Evolutionary conservation across 2,329 filamentous ascomycete species (phyloP), one percentile per base, ranked within the genome.

Genomic region (Aspergillus latus): DNA sequence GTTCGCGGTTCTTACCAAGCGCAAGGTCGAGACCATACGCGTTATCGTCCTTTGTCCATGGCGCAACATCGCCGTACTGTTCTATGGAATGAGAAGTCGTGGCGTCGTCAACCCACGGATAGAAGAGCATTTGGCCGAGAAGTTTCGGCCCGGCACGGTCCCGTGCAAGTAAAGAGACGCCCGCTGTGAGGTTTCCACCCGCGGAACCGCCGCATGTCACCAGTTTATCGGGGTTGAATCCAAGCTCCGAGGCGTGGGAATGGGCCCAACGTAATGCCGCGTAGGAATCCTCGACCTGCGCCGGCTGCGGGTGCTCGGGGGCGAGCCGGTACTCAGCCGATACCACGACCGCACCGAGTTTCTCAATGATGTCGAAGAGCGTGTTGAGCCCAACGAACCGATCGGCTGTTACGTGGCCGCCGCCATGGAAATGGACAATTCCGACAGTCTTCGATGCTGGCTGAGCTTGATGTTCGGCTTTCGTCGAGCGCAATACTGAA

Each of bases 281-380:
- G 29, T 84, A 82, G 43, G 83, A 83, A 66, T 89, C 87, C 61
- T 89, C 84, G 0, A 88, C 79, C 0, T 84, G 81, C 0, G 81
- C 82, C 0, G 86, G 86, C 65, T 87, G 88, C 0, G 85, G 85
- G 61, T 82, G 77, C 64, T 83, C 82, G 0, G 87, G 87, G 0
- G 86, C 85, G 2, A 88, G 78, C n/a, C 87, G 81, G 67, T 89
- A 89, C 64, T 87, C 84, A 62, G 88, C 84, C 1, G 81, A 83
- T 59, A 88, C 80, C 53, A 87, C 80, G 21, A 88, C 75, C 29
- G 74, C 84, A 51, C 83, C 78, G 10, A 82, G 74, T 4, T 78
- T 73, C 28, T 80, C 72, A 39, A 82, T 32, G 9, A 43, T 10
- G 6, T 32, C 26, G 37, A 50, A 50, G 4, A 50, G 26, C 21